Conservation (phyloP, 129 eudicot genomes). For the Saposhnikovia divaricata region DNA sequence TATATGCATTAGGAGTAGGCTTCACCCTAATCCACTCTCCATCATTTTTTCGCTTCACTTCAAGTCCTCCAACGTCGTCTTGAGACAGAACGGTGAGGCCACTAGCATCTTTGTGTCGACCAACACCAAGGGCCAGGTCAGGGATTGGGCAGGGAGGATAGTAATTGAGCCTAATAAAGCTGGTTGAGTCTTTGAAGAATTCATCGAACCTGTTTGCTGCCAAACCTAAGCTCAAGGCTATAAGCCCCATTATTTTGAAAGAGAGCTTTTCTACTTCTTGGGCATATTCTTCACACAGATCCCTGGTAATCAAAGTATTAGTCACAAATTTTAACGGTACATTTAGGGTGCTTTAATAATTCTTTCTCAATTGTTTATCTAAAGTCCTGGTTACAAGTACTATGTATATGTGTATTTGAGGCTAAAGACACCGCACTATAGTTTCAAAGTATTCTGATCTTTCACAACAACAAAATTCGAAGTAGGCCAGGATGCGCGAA, state of each 20-base stretch:
- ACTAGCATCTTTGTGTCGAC: constrained; percentile 66
- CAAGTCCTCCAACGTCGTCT: constrained; percentile 71
- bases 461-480: no score
- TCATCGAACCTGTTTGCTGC: constrained; percentile 33
- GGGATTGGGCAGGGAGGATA: constrained; percentile 69
- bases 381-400: neutral
- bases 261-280: constrained; percentile 37
- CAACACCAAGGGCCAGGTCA: constrained; percentile 70
- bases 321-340: neutral
- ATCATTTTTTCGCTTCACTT: constrained; percentile 57
- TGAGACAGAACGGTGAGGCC: constrained; percentile 66
- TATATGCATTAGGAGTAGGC: constrained; percentile 54
- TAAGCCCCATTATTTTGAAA: constrained; percentile 42
- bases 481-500: no score
- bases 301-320: neutral
- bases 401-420: no score
- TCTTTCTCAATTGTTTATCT: neutral
- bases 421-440: no score
- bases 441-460: no score
- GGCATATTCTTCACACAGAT: constrained; percentile 31
- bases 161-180: constrained; percentile 49
- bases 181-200: constrained; percentile 45
- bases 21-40: constrained; percentile 71
- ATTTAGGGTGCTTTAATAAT: neutral
- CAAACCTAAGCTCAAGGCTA: constrained; percentile 49